phyloP scores from a whole-genome alignment of 2,329 filamentous ascomycete genomes.

The Daldinia sp. region DNA sequence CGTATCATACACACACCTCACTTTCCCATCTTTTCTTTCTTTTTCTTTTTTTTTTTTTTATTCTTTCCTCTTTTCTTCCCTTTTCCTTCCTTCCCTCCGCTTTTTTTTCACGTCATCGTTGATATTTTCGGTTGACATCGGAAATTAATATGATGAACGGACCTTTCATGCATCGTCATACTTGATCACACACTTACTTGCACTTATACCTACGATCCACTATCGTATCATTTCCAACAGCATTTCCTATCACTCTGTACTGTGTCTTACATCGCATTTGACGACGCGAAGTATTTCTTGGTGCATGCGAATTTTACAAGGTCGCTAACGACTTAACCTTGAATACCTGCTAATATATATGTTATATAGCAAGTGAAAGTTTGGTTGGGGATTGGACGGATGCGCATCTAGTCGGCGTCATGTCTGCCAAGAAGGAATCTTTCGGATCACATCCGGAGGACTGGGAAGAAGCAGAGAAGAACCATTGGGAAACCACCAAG shows the following conservation, averaged over 20 bases:
- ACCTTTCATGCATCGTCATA: not conserved
- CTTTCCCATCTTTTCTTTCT: not conserved
- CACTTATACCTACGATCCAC: not conserved
- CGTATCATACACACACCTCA: conserved; percentile 14
- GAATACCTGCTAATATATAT: conserved; percentile 15
- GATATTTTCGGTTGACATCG: not conserved
- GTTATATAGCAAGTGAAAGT: conserved; percentile 11
- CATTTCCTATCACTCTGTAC: not conserved
- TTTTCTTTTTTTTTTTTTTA: conserved; percentile 6
- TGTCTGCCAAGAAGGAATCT: conserved; percentile 45
- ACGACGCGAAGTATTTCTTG: not conserved
- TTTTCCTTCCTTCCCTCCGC: not conserved
- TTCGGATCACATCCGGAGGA: conserved; percentile 32
- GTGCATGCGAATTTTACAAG: not conserved
- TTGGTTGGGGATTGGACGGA: conserved; percentile 16
- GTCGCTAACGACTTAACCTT: not conserved
- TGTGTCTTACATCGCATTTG: not conserved
- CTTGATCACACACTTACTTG: not conserved
- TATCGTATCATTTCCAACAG: not conserved
- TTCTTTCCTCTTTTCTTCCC: not conserved
- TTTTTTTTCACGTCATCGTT: not conserved
- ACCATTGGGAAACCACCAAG: conserved; percentile 45
- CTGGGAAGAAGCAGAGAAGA: conserved; percentile 44
- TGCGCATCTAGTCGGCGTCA: conserved; percentile 29
- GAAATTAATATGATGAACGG: not conserved